phyloP scores from a whole-genome alignment of 2,329 filamentous ascomycete genomes.

The Fusarium caatingaense region DNA sequence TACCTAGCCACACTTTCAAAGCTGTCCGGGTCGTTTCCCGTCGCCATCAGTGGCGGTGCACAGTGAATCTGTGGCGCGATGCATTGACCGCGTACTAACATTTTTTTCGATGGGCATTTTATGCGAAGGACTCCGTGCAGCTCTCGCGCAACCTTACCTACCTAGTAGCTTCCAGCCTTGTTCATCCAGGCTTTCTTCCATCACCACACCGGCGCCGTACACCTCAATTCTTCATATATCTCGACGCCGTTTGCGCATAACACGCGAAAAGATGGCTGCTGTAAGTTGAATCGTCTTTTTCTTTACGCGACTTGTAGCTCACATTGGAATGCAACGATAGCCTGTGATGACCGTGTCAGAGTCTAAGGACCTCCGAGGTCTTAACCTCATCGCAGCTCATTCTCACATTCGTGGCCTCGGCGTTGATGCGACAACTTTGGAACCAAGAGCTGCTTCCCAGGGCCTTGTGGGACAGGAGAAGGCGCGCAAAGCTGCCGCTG shows the following conservation, averaged over 20 bases:
- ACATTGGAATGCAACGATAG: constrained; percentile 51
- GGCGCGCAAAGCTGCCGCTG: constrained; percentile 93
- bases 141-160: constrained; percentile 19
- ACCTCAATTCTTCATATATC: constrained; percentile 21
- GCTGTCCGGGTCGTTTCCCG: background rate
- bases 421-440: constrained; percentile 90
- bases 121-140: constrained; percentile 32
- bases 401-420: constrained; percentile 97
- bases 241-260: constrained; percentile 35
- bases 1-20: background rate
- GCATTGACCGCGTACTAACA: constrained; percentile 36
- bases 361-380: constrained; percentile 92
- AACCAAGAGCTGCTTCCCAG: constrained; percentile 86
- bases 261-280: constrained; percentile 61
- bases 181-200: constrained; percentile 19
- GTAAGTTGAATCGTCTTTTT: constrained; percentile 55
- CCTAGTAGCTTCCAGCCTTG: constrained; percentile 28
- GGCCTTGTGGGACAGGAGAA: constrained; percentile 96
- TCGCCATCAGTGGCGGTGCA: constrained; percentile 28
- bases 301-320: constrained; percentile 21
- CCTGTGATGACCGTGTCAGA: constrained; percentile 85
- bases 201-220: constrained; percentile 18
- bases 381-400: constrained; percentile 98
- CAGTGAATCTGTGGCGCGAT: constrained; percentile 25
- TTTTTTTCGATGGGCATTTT: constrained; percentile 6